A percentile compares a stretch with the other conserved stretches of the same genome.
These are phyloP conservation scores for Mycena latifolia DNA, from an alignment of 768 basidiomycete species.

Conservation along the genomic window DNA sequence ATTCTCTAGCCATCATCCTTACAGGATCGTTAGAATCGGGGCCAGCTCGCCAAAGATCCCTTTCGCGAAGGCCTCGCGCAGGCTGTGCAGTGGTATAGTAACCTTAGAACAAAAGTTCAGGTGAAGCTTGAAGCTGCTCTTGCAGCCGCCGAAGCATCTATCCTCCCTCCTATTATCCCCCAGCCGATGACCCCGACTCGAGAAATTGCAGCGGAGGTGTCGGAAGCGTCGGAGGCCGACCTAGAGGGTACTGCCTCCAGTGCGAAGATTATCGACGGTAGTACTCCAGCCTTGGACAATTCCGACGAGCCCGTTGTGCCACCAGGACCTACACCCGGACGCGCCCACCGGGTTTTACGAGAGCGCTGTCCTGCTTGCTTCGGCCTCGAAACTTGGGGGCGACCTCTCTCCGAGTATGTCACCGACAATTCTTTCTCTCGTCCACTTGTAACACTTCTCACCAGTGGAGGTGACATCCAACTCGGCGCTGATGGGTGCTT, in stretches of 20 bases:
- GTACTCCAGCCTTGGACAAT: background rate
- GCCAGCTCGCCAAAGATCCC: slow-evolving; percentile 37
- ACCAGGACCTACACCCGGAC: background rate
- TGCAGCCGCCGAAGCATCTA: background rate
- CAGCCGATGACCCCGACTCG: background rate
- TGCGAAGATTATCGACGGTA: background rate
- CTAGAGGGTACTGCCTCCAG: background rate
- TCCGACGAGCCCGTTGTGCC: background rate
- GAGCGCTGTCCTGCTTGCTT: slow-evolving; percentile 52
- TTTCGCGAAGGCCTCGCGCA: slow-evolving; percentile 43
- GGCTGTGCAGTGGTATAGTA: slow-evolving; percentile 47
- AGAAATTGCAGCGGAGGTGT: too few species aligned
- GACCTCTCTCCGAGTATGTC: slow-evolving; percentile 34
- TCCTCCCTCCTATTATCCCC: background rate
- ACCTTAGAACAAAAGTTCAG: slow-evolving; percentile 36
- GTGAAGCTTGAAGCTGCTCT: slow-evolving; percentile 21
- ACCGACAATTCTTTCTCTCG: too few species aligned
- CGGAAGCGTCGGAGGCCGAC: too few species aligned
- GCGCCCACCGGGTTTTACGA: slow-evolving; percentile 40
- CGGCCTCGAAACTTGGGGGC: slow-evolving; percentile 41
- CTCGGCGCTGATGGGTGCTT: slow-evolving; percentile 54
- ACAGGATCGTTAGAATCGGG: background rate
- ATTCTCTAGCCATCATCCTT: too few species aligned
- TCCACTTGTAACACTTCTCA: background rate
- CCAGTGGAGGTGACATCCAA: slow-evolving; percentile 52